These are phyloP conservation scores for Sambucus nigra DNA, from an alignment of 129 eudicot species.

Conservation along the genomic window DNA sequence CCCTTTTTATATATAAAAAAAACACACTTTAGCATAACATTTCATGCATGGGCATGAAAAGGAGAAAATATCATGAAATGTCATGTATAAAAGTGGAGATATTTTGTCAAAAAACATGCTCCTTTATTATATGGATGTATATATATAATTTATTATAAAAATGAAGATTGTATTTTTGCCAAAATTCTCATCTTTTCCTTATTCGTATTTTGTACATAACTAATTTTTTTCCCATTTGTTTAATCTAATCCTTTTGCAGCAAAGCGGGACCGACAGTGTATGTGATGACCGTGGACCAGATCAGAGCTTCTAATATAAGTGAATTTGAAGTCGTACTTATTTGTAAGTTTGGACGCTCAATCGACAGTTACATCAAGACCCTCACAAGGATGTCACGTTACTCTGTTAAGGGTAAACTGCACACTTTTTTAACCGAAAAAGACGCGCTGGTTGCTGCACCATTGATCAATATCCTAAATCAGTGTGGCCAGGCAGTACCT, in stretches of 20 bases:
- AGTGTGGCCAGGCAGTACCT: conserved; percentile 18
- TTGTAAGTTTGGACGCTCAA: conserved; percentile 1
- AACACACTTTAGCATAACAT: no score
- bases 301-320: conserved; percentile 1
- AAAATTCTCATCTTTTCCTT: no score
- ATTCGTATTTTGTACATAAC: no score
- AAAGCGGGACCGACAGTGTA: conserved; percentile 10
- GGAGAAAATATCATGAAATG: no score
- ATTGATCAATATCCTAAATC: conserved; percentile 12
- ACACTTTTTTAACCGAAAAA: conserved; percentile 9
- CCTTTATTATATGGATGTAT: no score
- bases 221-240: background rate
- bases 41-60: no score
- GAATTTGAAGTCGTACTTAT: conserved; percentile 14
- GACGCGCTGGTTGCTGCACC: conserved; percentile 10
- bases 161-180: no score
- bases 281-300: conserved; percentile 9
- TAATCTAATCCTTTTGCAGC: conserved; percentile 16
- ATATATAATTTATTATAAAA: no score
- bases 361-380: conserved; percentile 11
- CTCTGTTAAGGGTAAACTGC: conserved; percentile 2
- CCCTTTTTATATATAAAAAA: no score
- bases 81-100: no score
- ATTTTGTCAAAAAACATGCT: no score
- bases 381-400: conserved; percentile 14